Evolutionary conservation across 2,329 filamentous ascomycete genomes (phyloP).

Genomic region (Cadophora sp.): DNA sequence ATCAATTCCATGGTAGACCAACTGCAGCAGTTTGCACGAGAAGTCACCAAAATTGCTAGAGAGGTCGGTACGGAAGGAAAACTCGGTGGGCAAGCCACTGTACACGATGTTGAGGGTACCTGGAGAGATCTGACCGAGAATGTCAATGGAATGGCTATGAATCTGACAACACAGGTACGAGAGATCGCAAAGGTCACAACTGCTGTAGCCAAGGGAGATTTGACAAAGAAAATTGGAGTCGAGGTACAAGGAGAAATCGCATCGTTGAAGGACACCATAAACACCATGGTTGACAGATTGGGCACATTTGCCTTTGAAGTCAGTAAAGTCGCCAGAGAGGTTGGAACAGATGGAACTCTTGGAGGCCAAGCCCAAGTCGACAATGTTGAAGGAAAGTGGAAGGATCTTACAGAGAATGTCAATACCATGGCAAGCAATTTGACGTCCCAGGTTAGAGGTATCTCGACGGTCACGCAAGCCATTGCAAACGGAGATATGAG

Average conservation of each 20-base stretch:
- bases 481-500: slow-evolving; percentile 97
- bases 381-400: slow-evolving; percentile 97
- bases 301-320: slow-evolving; percentile 97
- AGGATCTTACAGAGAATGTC: slow-evolving; percentile 90
- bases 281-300: slow-evolving; percentile 97
- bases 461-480: slow-evolving; percentile 92
- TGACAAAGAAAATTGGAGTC: slow-evolving; percentile 95
- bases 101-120: slow-evolving; percentile 95
- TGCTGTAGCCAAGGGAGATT: slow-evolving; percentile 90
- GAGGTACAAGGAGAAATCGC: slow-evolving; percentile 94
- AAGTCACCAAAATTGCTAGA: slow-evolving; percentile 94
- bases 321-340: slow-evolving; percentile 92
- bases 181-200: slow-evolving; percentile 98
- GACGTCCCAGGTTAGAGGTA: slow-evolving; percentile 81
- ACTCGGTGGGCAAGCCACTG: slow-evolving; percentile 91
- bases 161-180: slow-evolving; percentile 95
- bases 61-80: slow-evolving; percentile 97
- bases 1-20: slow-evolving; percentile 99
- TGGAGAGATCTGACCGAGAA: slow-evolving; percentile 96
- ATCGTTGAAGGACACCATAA: slow-evolving; percentile 96
- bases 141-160: slow-evolving; percentile 99
- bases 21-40: slow-evolving; percentile 92
- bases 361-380: slow-evolving; percentile 94
- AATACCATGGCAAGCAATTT: slow-evolving; percentile 77
- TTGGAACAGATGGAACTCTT: slow-evolving; percentile 93